Percentiles rank a stretch among this genome's conserved stretches.
phyloP scores from a whole-genome alignment of 1,284 basidiomycete genomes.

The Anthracocystis setariae region DNA sequence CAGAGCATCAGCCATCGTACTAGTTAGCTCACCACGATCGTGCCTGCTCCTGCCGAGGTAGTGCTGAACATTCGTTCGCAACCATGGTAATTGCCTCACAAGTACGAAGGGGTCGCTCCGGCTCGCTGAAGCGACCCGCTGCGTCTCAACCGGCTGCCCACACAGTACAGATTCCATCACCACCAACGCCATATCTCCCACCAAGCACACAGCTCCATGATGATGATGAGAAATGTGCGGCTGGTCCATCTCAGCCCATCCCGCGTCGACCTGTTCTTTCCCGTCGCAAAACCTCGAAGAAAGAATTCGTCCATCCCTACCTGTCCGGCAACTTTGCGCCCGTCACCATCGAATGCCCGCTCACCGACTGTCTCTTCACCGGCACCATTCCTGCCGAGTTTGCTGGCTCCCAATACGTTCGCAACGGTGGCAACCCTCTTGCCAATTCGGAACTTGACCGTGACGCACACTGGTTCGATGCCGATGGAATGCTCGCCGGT shows the following conservation, averaged over 20 bases:
- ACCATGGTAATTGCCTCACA: constrained; percentile 3
- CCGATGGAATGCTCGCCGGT: constrained; percentile 70
- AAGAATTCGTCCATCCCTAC: constrained; percentile 63
- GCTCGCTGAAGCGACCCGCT: constrained; percentile 12
- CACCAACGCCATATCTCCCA: constrained; percentile 7
- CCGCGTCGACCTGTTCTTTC: constrained; percentile 35
- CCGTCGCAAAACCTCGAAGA: constrained; percentile 36
- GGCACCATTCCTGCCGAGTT: constrained; percentile 66
- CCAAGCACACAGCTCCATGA: constrained; percentile 10
- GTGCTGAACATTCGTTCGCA: background rate
- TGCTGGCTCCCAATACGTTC: constrained; percentile 69
- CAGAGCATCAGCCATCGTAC: background rate
- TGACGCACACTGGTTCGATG: constrained; percentile 67
- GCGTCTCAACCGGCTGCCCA: constrained; percentile 15
- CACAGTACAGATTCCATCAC: constrained; percentile 21
- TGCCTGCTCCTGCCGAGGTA: background rate
- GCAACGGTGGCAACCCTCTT: constrained; percentile 71
- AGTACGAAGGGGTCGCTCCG: constrained; percentile 13
- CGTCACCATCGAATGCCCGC: constrained; percentile 60
- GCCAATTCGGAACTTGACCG: constrained; percentile 50
- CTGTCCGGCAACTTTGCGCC: constrained; percentile 67
- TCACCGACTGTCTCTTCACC: constrained; percentile 60
- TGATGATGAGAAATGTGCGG: constrained; percentile 4
- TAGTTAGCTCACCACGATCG: background rate
- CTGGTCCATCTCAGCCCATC: constrained; percentile 12